phyloP scores from a whole-genome alignment of 768 basidiomycete species.

The Sarcodon aspratus region DNA sequence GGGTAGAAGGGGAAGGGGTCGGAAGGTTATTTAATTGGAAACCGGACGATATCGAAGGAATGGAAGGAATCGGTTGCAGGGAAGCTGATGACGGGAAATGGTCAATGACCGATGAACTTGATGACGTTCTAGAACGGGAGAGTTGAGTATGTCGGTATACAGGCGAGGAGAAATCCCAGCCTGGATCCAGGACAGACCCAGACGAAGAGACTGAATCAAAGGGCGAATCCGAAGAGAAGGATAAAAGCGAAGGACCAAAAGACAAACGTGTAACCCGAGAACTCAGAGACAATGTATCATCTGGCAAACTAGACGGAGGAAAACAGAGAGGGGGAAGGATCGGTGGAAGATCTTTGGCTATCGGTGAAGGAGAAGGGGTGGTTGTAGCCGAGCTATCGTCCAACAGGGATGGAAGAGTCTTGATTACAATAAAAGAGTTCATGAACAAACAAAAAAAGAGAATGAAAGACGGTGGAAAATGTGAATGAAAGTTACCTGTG shows the following conservation, averaged over 20 bases:
- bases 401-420: neutral
- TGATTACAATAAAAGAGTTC: neutral
- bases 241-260: neutral
- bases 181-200: no score
- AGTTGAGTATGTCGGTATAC: no score
- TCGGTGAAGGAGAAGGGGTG: neutral
- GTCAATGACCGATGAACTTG: neutral
- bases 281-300: neutral
- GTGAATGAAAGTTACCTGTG: neutral
- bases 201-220: no score
- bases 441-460: neutral
- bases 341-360: neutral
- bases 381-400: neutral
- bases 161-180: no score
- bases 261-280: neutral
- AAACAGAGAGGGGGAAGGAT: neutral
- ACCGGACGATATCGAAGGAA: neutral
- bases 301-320: neutral
- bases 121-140: no score
- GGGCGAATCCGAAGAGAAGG: neutral
- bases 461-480: neutral
- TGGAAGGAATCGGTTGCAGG: neutral
- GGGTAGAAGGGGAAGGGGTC: neutral
- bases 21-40: neutral
- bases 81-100: neutral